These are phyloP conservation scores for Penicillium cataractarum DNA, from an alignment of 495 filamentous ascomycete genomes.

Conservation along the genomic window DNA sequence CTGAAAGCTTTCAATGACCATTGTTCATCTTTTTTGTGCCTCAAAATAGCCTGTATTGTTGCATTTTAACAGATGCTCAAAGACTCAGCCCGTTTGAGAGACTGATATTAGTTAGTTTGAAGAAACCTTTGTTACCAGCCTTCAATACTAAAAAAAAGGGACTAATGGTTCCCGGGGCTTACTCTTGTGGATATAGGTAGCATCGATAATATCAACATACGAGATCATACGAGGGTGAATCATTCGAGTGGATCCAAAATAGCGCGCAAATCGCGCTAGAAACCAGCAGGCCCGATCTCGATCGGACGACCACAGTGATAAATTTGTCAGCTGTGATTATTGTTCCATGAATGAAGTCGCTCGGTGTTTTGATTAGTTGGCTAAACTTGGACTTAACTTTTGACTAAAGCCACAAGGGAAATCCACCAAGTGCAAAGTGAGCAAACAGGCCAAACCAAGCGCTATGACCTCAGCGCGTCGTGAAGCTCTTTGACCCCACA, in stretches of 20 bases:
- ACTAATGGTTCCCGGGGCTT: not conserved
- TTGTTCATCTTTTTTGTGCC: not conserved
- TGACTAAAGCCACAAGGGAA: not conserved
- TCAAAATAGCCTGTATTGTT: not conserved
- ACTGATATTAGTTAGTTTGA: not conserved
- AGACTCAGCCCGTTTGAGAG: not conserved
- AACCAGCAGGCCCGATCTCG: not conserved
- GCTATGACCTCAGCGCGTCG: constrained; percentile 22
- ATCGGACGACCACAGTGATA: not conserved
- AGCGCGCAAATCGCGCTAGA: not conserved
- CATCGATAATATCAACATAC: not conserved
- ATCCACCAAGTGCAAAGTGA: constrained; percentile 7
- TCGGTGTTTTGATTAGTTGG: not conserved
- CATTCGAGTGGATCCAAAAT: constrained; percentile 4
- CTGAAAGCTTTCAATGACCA: not conserved
- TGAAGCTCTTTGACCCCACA: constrained; percentile 19
- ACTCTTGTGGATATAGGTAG: not conserved
- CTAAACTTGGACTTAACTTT: not conserved
- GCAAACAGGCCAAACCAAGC: constrained; percentile 17
- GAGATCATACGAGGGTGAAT: constrained; percentile 2
- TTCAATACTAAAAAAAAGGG: not conserved
- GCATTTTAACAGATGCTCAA: not conserved
- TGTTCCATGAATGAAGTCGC: not conserved
- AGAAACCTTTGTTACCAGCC: not conserved
- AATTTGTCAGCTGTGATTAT: not conserved